Evolutionary conservation across 169 alveolate species (phyloP).

Genomic region (Blepharisma undulans): DNA sequence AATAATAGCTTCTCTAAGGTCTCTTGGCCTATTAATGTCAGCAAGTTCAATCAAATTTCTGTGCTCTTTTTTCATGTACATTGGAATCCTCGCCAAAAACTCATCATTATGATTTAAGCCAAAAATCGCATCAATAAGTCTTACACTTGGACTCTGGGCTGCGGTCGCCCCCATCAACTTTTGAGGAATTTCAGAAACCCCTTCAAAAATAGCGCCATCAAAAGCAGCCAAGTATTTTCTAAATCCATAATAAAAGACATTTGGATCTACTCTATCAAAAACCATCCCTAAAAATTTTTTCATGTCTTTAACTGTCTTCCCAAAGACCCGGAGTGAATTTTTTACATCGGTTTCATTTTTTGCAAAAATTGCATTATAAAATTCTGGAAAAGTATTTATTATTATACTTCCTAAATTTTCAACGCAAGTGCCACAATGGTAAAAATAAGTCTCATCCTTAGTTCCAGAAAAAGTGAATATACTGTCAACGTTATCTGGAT

Average conservation of each 20-base stretch:
- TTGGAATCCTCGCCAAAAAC: neutral
- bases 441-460: constrained; percentile 8
- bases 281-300: neutral
- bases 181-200: neutral
- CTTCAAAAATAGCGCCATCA: neutral
- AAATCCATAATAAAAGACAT: neutral
- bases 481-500: neutral
- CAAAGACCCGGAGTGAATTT: neutral
- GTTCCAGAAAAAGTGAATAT: constrained; percentile 5
- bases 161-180: constrained; percentile 2
- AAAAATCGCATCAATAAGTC: neutral
- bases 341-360: neutral
- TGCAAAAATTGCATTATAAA: neutral
- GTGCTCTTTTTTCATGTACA: constrained; percentile 36
- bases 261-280: neutral
- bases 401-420: neutral
- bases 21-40: neutral
- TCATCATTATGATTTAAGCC: neutral
- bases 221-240: neutral
- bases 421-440: neutral
- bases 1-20: neutral
- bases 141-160: neutral
- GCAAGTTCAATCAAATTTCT: neutral
- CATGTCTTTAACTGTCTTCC: neutral
- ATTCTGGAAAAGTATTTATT: neutral